Conservation (phyloP, 192 early-diverging fungal genomes). For the Mortierella hygrophila region DNA sequence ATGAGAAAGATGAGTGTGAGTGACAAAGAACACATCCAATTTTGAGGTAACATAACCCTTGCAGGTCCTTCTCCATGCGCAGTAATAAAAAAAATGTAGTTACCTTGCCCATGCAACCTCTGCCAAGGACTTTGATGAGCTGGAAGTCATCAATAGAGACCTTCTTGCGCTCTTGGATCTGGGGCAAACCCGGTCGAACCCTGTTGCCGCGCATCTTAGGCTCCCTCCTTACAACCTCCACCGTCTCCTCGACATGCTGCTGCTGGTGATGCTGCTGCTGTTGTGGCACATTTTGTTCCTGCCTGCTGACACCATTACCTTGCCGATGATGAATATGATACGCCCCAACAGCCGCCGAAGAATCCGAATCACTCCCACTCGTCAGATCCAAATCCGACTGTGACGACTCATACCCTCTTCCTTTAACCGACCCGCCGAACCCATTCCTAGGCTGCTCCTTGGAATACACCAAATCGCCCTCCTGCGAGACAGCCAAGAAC, state of each 20-base stretch:
- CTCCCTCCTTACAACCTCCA: not conserved
- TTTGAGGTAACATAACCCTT: too few relatives aligned
- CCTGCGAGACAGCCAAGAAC: slow-evolving; percentile 62
- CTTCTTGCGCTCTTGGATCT: slow-evolving; percentile 46
- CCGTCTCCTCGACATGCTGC: not conserved
- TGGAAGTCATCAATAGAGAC: slow-evolving; percentile 61
- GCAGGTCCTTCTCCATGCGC: too few relatives aligned
- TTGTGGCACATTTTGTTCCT: not conserved
- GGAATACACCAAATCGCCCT: slow-evolving; percentile 59
- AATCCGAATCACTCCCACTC: not conserved
- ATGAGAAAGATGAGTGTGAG: not conserved
- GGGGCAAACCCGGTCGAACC: slow-evolving; percentile 18
- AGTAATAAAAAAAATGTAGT: not conserved
- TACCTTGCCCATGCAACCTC: slow-evolving; percentile 74
- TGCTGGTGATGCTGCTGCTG: not conserved
- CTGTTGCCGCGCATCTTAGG: slow-evolving; percentile 30
- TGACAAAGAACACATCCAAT: too few relatives aligned
- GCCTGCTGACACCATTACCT: not conserved
- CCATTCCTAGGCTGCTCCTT: slow-evolving; percentile 47
- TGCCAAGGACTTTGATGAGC: slow-evolving; percentile 68
- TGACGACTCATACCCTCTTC: not conserved
- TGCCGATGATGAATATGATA: not conserved
- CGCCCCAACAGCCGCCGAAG: not conserved
- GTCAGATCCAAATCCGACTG: slow-evolving; percentile 12
- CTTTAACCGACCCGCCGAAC: not conserved